Evolutionary conservation across 495 filamentous ascomycete species (phyloP).

Genomic region (Daldinia loculata): DNA sequence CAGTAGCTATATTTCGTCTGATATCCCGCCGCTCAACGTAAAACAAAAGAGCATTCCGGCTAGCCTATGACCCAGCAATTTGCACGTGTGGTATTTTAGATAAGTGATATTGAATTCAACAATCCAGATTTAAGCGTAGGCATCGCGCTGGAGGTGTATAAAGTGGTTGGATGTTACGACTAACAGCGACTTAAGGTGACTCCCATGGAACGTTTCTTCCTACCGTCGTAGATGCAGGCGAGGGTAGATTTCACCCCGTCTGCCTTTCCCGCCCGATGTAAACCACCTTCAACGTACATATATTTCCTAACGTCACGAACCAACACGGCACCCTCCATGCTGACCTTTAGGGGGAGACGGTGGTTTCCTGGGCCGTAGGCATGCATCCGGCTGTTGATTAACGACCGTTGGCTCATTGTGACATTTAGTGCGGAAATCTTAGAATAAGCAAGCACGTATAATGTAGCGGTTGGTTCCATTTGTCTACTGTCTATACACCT

Average conservation of each 20-base stretch:
- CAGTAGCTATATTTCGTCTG: neutral
- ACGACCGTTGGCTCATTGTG: conserved; percentile 4
- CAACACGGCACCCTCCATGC: neutral
- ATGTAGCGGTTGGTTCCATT: neutral
- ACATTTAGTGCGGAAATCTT: neutral
- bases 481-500: neutral
- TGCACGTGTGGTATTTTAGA: conserved; percentile 3
- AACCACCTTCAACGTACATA: neutral
- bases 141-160: neutral
- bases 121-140: neutral
- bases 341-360: conserved; percentile 11
- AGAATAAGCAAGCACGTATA: neutral
- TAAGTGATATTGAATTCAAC: neutral
- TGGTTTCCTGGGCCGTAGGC: neutral
- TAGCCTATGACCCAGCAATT: neutral
- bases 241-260: neutral
- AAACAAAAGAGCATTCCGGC: neutral
- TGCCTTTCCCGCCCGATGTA: neutral
- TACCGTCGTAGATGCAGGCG: neutral
- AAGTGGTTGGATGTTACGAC: neutral
- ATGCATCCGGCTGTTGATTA: conserved; percentile 32
- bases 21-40: neutral
- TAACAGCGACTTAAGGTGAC: neutral
- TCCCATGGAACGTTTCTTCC: conserved; percentile 13
- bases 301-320: neutral